Base-by-base conservation (phyloP, 495 filamentous ascomycete species). In the Hyaloscypha hepaticicola region DNA sequence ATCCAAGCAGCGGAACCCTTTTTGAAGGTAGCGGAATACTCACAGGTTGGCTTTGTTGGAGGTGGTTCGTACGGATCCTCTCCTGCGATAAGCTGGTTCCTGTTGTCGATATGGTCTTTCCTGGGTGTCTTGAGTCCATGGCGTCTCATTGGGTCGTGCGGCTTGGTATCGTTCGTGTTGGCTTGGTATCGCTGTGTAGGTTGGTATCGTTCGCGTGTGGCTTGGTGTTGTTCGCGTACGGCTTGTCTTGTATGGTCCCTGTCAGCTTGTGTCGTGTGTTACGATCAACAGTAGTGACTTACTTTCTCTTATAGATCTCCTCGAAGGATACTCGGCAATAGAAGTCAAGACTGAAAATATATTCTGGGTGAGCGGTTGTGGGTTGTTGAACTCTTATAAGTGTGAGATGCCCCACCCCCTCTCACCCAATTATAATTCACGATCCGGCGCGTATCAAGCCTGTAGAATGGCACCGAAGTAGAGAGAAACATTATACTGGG, bases 381-480 rank as follows among this genome's bases (percentile, higher is more conserved):
- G 52, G 52, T 56, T 56, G 52, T 56, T 56, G 52, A 56, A 56
- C 52, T 56, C 52, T 56, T 56, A 56, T 56, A 56, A 56, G 52
- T 56, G 52, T 56, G 52, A 56, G 52, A 56, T 56, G 52, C n/a
- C 52, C 52, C 52, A 5, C 52, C 31, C 31, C 31, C 11, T 33
- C 31, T 11, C 31, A 33, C 31, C 31, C 11, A 56, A 56, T 26
- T 27, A 56, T 26, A 56, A 56, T 56, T 56, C 52, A 56, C 52
- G 7, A 21, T 56, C 52, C 52, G 52, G 52, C 52, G 52, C 52
- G 52, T 56, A 56, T 11, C 52, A 56, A 56, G 26, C 27, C 52
- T 56, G 52, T 56, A 56, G 52, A 56, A 56, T 56, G 52, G 52
- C 52, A 56, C 52, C 22, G 52, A 56, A 56, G 52, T 56, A 8